Evolutionary conservation across 208 protist genomes (phyloP), one percentile per base, ranked within the genome.

Genomic region (Leishmania guyanensis): DNA sequence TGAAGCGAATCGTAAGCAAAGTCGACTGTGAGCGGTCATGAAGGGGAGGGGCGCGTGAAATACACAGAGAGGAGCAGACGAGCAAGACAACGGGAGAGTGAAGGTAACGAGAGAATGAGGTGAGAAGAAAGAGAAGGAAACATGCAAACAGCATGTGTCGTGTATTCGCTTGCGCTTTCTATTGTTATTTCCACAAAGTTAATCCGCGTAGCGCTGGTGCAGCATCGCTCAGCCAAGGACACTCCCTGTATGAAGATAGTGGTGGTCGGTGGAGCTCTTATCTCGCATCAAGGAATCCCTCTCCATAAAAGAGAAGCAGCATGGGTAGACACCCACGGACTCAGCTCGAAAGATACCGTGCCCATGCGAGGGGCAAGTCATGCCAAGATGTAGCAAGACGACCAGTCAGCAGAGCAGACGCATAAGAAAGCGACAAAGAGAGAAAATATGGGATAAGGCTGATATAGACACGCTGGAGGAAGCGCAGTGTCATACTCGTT

Each of bases 41-140:
- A 26, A n/a, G 26, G 58, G 20, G 6, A 64, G 58, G 58, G 58
- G 54, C 1, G 54, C 5, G 54, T 8, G 22, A 26, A 5, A 26
- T 58, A 22, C 22, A 58, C 29, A 22, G 36, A 79, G 22, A 75
- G 66, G 36, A 17, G 65, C 16, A 76, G 65, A 46, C 50, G 46
- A 72, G n/a, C 70, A 65, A 43, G 48, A 65, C 17, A 50, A 80
- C 33, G 33, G 20, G 36, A 75, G 9, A 39, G 12, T n/a, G 17
- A 29, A n/a, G 43, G 75, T 5, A 78, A 39, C 26, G 51, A 48
- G n/a, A 69, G 33, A 69, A 22, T 6, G 6, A 17, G 56, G 9
- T 20, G 1, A 64, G 68, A 6, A 76, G 66, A 70, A 75, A 85
- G 64, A 29, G 43, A 75, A 64, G 62, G 17, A 36, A 81, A 68